Evolutionary conservation across 768 basidiomycete genomes (phyloP).

Genomic region (Tulasnella sp.): DNA sequence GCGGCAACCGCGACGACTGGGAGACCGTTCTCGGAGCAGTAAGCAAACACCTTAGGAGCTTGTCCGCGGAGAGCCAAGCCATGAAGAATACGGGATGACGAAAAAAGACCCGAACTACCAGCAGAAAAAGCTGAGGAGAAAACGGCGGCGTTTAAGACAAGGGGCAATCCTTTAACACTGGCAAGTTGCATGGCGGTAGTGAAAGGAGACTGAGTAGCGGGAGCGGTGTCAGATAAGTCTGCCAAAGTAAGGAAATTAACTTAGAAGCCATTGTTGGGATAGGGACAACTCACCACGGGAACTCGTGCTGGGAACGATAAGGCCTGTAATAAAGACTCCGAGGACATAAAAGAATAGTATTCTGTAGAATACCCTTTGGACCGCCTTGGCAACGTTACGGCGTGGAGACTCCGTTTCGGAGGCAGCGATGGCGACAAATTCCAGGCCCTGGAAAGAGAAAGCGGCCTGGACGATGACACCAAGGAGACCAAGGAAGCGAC

Average conservation of each 20-base stretch:
- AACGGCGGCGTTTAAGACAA: conserved; percentile 60
- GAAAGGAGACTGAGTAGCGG: conserved; percentile 70
- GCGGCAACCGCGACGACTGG: conserved; percentile 32
- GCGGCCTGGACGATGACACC: conserved; percentile 41
- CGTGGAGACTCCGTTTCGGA: conserved; percentile 69
- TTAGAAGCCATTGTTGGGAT: conserved; percentile 21
- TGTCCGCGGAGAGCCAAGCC: conserved; percentile 29
- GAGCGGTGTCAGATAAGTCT: conserved; percentile 32
- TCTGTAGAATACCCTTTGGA: conserved; percentile 66
- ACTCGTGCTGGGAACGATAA: conserved; percentile 65
- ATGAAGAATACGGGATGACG: conserved; percentile 26
- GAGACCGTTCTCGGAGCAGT: conserved; percentile 39
- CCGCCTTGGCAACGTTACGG: conserved; percentile 64
- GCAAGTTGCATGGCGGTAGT: conserved; percentile 67
- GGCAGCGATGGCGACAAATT: conserved; percentile 55
- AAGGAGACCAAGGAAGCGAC: conserved; percentile 33
- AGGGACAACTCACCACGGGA: conserved; percentile 33
- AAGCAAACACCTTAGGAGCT: conserved; percentile 36
- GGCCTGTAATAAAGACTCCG: conserved; percentile 58
- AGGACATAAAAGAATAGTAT: conserved; percentile 70
- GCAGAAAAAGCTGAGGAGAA: conserved; percentile 33
- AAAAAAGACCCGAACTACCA: conserved; percentile 18
- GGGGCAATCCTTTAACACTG: conserved; percentile 51
- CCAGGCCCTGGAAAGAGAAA: conserved; percentile 71
- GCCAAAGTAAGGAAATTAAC: conserved; percentile 5